Percentiles rank a stretch among this genome's conserved stretches.
These are phyloP conservation scores for Alternaria solani DNA, from an alignment of 2,329 filamentous ascomycete species.

Conservation along the genomic window DNA sequence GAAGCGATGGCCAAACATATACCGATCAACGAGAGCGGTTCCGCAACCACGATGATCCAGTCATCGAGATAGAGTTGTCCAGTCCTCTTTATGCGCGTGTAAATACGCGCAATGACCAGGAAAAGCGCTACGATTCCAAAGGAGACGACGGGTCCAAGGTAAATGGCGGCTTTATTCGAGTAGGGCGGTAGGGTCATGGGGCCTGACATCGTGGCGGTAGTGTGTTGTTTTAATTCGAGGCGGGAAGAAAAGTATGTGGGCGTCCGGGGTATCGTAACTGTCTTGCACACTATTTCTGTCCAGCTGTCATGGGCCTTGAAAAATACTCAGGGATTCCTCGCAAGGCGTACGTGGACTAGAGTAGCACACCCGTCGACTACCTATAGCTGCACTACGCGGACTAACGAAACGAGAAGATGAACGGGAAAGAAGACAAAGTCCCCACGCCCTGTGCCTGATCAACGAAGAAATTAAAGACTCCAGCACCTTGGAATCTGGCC, in stretches of 20 bases:
- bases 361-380: neutral
- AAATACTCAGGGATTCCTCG: conserved; percentile 2
- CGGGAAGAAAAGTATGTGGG: neutral
- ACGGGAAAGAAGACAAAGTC: neutral
- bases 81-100: conserved; percentile 29
- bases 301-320: conserved; percentile 2
- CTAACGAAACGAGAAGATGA: neutral
- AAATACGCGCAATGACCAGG: conserved; percentile 32
- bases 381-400: neutral
- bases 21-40: conserved; percentile 29
- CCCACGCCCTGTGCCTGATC: neutral
- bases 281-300: conserved; percentile 1
- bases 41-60: conserved; percentile 37
- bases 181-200: conserved; percentile 18
- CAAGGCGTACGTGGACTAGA: neutral
- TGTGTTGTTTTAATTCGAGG: neutral
- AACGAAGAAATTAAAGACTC: neutral
- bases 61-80: conserved; percentile 32
- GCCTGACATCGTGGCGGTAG: conserved; percentile 10
- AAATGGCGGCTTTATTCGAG: conserved; percentile 32
- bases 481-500: neutral
- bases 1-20: conserved; percentile 26
- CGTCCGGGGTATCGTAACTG: conserved; percentile 5
- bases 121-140: conserved; percentile 28
- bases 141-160: conserved; percentile 32